Evolutionary conservation across 139 green algal genomes (phyloP), one percentile per base, ranked within the genome.

Genomic region (Haematococcus sp.): DNA sequence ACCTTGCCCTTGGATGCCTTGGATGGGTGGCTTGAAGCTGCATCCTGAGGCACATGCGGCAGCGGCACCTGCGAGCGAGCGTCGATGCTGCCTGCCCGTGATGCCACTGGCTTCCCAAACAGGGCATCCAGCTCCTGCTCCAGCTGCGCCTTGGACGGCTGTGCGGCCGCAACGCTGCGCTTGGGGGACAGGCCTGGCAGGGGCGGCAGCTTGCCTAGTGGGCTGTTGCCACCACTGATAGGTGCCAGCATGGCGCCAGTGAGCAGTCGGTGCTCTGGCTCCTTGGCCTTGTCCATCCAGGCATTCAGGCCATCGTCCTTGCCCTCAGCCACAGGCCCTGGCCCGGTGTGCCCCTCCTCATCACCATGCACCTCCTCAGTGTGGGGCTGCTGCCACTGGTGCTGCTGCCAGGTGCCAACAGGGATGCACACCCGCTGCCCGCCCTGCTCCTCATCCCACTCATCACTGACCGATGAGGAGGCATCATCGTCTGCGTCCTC

Each of bases 61-160:
- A 60, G 52, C 11, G 52, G 52, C 52, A n/a, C 52, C 11, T 60
- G 19, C 9, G 9, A 9, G 52, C 7, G 40, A 11, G 11, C 40
- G 23, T 7, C 20, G 20, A 60, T 60, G 33, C 61, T 68, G 61
- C 17, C 32, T 7, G 61, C 9, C 25, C 61, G 61, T 3, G 61
- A 68, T 9, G 35, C 61, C 4, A 68, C 40, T 4, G 61, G 61
- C 33, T 31, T 28, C 2, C 61, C 61, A 51, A 68, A 68, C 32
- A 68, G 3, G 20, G 35, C 61, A 28, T 68, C 61, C 15, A 68
- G 61, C 33, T 68, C 61, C 17, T 16, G 35, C 33, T 68, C 61
- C 61, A 68, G 32, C 40, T 49, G 40, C 7, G 40, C 40, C 40
- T 49, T 49, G 40, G 40, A 49, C 11, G 40, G 40, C 40, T 49